Evolutionary conservation across 768 basidiomycete genomes (phyloP).

Genomic region (Phlegmacium glaucopus): DNA sequence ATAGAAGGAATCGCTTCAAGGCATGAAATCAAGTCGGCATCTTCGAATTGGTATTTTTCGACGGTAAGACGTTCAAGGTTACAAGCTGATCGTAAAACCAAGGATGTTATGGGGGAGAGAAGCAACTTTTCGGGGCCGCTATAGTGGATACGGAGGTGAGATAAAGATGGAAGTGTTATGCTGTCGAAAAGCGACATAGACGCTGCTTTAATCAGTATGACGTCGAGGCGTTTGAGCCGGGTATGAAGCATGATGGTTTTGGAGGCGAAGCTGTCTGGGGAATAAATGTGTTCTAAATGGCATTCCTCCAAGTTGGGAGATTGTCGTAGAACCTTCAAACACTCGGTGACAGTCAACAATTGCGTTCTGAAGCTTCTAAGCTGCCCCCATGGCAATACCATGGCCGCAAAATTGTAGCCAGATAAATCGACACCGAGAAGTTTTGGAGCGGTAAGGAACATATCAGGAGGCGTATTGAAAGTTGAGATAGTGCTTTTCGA

Average conservation of each 20-base stretch:
- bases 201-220: constrained; percentile 18
- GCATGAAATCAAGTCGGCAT: constrained; percentile 13
- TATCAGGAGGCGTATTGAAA: constrained; percentile 21
- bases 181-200: constrained; percentile 16
- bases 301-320: constrained; percentile 19
- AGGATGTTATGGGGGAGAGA: constrained; percentile 11
- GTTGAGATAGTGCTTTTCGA: constrained; percentile 22
- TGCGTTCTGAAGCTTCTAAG: constrained; percentile 18
- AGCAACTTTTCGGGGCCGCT: constrained; percentile 9
- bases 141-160: constrained; percentile 13
- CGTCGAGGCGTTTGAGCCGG: constrained; percentile 13
- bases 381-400: constrained; percentile 20
- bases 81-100: constrained; percentile 14
- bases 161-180: constrained; percentile 16
- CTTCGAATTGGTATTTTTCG: constrained; percentile 8
- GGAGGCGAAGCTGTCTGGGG: constrained; percentile 7
- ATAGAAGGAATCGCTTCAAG: constrained; percentile 11
- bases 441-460: constrained; percentile 17
- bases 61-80: constrained; percentile 11
- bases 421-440: constrained; percentile 19
- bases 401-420: constrained; percentile 21
- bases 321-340: constrained; percentile 15
- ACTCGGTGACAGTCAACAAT: constrained; percentile 20
- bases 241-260: constrained; percentile 5
- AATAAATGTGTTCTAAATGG: constrained; percentile 19